A percentile compares a stretch with the other conserved stretches of the same genome.
Conservation (phyloP, 1,284 basidiomycete species). For the Ustilago sp. region DNA sequence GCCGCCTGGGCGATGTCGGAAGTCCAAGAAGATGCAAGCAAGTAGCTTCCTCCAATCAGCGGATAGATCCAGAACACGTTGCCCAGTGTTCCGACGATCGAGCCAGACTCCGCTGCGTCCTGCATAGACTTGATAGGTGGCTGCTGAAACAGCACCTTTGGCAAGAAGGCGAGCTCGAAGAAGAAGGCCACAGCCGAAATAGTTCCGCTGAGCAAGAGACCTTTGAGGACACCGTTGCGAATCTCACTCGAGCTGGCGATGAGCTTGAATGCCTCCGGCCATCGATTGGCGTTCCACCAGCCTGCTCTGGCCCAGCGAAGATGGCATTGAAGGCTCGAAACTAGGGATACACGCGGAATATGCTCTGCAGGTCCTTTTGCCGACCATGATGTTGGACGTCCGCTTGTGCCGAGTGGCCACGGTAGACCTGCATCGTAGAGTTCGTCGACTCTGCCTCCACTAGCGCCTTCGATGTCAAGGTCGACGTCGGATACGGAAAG, state of each 20-base stretch:
- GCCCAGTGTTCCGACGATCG: constrained; percentile 42
- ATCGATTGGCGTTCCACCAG: constrained; percentile 59
- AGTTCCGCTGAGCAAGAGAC: constrained; percentile 59
- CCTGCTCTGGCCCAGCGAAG: constrained; percentile 59
- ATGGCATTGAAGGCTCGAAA: constrained; percentile 49
- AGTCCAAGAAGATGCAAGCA: constrained; percentile 66
- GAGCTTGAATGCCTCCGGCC: constrained; percentile 48
- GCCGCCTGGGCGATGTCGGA: constrained; percentile 64
- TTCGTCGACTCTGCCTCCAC: constrained; percentile 58
- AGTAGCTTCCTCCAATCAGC: constrained; percentile 63
- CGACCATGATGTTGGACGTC: constrained; percentile 50
- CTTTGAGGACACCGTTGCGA: constrained; percentile 62
- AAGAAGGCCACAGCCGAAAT: constrained; percentile 62
- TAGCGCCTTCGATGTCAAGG: constrained; percentile 65
- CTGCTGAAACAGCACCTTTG: constrained; percentile 56
- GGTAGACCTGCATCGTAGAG: constrained; percentile 61
- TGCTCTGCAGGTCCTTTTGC: constrained; percentile 61
- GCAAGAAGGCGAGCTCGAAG: constrained; percentile 66
- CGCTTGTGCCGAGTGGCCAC: constrained; percentile 38
- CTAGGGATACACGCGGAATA: constrained; percentile 43
- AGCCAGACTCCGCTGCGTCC: constrained; percentile 17
- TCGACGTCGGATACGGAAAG: constrained; percentile 57
- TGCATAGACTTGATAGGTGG: constrained; percentile 15
- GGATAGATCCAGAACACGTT: constrained; percentile 68
- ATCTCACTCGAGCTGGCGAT: constrained; percentile 56